Evolutionary conservation across 2,329 filamentous ascomycete species (phyloP), one percentile per base, ranked within the genome.

Genomic region (Simplicillium aogashimaense): DNA sequence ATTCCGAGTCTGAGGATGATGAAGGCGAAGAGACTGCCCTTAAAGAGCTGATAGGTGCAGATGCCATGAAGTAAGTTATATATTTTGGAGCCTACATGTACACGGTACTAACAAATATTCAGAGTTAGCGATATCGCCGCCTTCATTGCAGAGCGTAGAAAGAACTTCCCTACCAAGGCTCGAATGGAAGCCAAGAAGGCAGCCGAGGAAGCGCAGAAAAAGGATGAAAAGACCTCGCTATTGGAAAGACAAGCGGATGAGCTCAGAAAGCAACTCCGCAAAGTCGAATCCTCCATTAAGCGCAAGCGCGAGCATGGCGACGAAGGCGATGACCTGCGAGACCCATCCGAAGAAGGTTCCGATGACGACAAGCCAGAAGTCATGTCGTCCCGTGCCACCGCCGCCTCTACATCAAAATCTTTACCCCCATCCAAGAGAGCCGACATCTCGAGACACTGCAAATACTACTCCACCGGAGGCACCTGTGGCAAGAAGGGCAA

Each of bases 81-180:
- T 39, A 32, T 36, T n/a, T 29, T 28, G 25, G 14, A 13, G 18
- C 35, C 8, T 20, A 46, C 33, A 15, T 18, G 17, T 8, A 6
- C 28, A 14, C 29, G 31, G 15, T 18, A 40, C 47, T 49, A 45
- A 53, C 29, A 8, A 13, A n/a, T 13, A 18, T 3, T 25, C 40
- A 78, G 72, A 42, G 66, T 75, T 13, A 75, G 76, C 43, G 88
- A 95, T 53, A 71, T 95, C 41, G 74, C 78, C 17, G 76, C 78
- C 7, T 97, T 87, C 78, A 77, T 94, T 46, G 78, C 78, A 37
- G 87, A 95, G 58, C 78, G 90, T 43, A 83, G 74, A 55, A 82
- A 78, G 48, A 81, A 82, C 38, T 97, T 77, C 56, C 90, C 90
- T 2, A 95, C 89, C 3, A 76, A 78, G 56, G 76, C 77, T 43